These are phyloP conservation scores for Solanum sparsipilum DNA, from an alignment of 257 asterid species.

Conservation along the genomic window DNA sequence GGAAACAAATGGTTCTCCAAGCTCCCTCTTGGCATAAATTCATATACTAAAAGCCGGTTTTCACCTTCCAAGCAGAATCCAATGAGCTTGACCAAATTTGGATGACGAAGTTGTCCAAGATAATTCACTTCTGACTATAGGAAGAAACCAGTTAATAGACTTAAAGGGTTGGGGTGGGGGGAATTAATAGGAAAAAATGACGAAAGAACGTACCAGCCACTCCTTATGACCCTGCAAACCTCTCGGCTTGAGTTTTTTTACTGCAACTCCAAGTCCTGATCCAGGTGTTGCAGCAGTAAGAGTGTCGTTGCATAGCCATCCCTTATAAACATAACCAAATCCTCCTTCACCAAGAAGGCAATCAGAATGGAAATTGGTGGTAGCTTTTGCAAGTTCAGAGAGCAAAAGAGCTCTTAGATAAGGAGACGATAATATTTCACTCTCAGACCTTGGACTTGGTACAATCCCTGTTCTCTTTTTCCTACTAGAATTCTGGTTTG, in stretches of 20 bases:
- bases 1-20: slow-evolving; percentile 27
- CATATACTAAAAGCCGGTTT: slow-evolving; percentile 27
- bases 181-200: background rate
- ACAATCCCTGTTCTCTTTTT: slow-evolving; percentile 2
- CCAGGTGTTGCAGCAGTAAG: slow-evolving; percentile 14
- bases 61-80: slow-evolving; percentile 38
- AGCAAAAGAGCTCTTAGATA: slow-evolving; percentile 21
- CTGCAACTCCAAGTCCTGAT: slow-evolving; percentile 26
- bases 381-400: slow-evolving; percentile 22
- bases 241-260: slow-evolving; percentile 23
- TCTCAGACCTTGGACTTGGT: slow-evolving; percentile 10
- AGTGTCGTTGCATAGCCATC: slow-evolving; percentile 21
- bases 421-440: slow-evolving; percentile 27
- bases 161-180: background rate
- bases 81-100: slow-evolving; percentile 29
- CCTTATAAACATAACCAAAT: slow-evolving; percentile 31
- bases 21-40: slow-evolving; percentile 31
- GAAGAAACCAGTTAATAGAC: background rate
- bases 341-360: slow-evolving; percentile 38
- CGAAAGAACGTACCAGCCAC: slow-evolving; percentile 23
- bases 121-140: slow-evolving; percentile 31
- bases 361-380: slow-evolving; percentile 9
- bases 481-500: background rate
- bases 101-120: slow-evolving; percentile 31
- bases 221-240: slow-evolving; percentile 39